Conservation (phyloP, 257 asterid genomes). For the Anisodus tanguticus region DNA sequence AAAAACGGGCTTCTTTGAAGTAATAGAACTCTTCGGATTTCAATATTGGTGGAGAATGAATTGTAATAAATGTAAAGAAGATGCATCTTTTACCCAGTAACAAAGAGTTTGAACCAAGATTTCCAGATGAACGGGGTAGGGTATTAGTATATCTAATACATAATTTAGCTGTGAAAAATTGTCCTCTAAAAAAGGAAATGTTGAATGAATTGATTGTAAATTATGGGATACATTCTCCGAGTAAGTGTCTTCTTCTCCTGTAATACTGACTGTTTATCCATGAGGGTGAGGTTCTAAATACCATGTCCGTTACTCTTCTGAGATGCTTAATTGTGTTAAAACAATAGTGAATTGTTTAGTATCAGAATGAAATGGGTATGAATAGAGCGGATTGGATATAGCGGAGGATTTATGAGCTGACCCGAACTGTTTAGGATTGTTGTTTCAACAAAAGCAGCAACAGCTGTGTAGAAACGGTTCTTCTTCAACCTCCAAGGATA, state of each 20-base stretch:
- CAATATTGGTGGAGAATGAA: no score
- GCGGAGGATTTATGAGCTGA: background rate
- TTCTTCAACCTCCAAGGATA: background rate
- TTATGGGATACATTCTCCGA: no score
- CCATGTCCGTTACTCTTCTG: background rate
- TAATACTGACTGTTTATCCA: no score
- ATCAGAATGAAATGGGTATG: background rate
- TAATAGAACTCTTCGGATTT: no score
- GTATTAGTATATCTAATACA: no score
- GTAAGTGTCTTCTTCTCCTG: background rate
- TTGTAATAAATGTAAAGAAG: no score
- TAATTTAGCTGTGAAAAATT: no score
- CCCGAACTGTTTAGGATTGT: background rate
- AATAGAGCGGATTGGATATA: background rate
- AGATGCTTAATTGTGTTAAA: background rate
- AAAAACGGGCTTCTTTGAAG: background rate
- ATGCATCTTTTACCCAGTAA: no score
- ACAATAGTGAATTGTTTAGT: background rate
- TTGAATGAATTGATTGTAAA: no score
- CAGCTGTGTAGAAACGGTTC: background rate
- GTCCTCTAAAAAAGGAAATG: no score
- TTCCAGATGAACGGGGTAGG: no score
- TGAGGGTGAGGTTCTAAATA: background rate
- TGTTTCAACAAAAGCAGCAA: background rate
- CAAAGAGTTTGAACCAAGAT: no score